Conservation (phyloP, 2,329 filamentous ascomycete species). For the Colletotrichum navitas region DNA sequence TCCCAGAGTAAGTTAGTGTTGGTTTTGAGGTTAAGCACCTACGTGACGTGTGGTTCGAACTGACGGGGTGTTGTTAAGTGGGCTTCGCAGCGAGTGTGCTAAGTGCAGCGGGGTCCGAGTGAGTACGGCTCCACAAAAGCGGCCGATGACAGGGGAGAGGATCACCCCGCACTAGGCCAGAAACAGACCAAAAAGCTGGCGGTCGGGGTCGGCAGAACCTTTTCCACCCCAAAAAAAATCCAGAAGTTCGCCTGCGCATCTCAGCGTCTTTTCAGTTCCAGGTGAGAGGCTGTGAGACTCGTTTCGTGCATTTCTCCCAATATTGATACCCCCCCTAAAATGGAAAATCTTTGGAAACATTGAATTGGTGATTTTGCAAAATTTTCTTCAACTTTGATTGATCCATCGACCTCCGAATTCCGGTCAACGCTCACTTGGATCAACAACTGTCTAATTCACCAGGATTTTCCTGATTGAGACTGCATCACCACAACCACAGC, state of each 20-base stretch:
- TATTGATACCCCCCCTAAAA: constrained; percentile 27
- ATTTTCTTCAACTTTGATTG: background rate
- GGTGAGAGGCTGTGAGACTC: background rate
- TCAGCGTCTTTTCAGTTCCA: constrained; percentile 12
- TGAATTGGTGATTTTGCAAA: background rate
- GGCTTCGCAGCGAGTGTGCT: background rate
- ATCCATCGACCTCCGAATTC: background rate
- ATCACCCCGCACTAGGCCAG: constrained; percentile 53
- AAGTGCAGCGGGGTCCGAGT: background rate
- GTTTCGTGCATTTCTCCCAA: background rate
- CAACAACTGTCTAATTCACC: constrained; percentile 5
- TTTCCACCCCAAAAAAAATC: constrained; percentile 52
- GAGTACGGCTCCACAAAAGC: constrained; percentile 13
- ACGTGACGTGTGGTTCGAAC: too few relatives aligned
- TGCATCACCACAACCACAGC: background rate
- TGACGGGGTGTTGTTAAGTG: background rate
- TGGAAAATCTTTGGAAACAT: background rate
- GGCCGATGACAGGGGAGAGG: constrained; percentile 27
- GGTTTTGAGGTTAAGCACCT: background rate
- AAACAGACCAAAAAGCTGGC: constrained; percentile 48
- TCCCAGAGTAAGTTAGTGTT: background rate
- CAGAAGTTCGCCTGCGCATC: constrained; percentile 35
- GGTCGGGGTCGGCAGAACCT: constrained; percentile 55
- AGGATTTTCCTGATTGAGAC: background rate
- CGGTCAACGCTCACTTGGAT: background rate